Evolutionary conservation across 2,329 filamentous ascomycete genomes (phyloP).

Genomic region (Plenodomus tracheiphilus): DNA sequence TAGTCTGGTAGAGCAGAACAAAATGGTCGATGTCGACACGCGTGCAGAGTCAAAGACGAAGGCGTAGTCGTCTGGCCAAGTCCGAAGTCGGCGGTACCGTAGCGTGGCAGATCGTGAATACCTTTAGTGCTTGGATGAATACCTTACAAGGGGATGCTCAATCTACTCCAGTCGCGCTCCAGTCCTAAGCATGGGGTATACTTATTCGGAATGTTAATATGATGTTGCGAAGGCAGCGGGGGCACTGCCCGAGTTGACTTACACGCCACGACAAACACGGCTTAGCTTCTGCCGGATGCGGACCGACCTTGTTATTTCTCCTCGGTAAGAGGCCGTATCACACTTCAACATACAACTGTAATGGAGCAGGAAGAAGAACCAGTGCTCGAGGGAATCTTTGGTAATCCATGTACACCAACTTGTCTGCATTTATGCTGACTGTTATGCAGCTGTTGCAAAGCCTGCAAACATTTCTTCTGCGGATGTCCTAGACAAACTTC

Average conservation of each 20-base stretch:
- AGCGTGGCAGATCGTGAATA: background rate
- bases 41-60: background rate
- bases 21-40: background rate
- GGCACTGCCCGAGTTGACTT: background rate
- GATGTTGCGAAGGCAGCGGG: background rate
- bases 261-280: background rate
- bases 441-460: constrained; percentile 22
- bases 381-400: constrained; percentile 29
- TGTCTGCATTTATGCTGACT: background rate
- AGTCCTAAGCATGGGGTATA: no score
- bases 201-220: background rate
- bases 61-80: background rate
- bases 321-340: no score
- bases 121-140: background rate
- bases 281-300: background rate
- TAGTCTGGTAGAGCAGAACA: background rate
- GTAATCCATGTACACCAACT: constrained; percentile 6
- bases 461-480: constrained; percentile 27
- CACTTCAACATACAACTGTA: background rate
- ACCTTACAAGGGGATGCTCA: background rate
- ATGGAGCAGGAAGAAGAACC: background rate
- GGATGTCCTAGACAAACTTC: constrained; percentile 27
- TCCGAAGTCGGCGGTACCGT: constrained; percentile 3
- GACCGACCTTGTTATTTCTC: no score
- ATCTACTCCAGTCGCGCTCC: background rate